Evolutionary conservation across 2,329 filamentous ascomycete species (phyloP).

Genomic region (Fusarium chuoi): DNA sequence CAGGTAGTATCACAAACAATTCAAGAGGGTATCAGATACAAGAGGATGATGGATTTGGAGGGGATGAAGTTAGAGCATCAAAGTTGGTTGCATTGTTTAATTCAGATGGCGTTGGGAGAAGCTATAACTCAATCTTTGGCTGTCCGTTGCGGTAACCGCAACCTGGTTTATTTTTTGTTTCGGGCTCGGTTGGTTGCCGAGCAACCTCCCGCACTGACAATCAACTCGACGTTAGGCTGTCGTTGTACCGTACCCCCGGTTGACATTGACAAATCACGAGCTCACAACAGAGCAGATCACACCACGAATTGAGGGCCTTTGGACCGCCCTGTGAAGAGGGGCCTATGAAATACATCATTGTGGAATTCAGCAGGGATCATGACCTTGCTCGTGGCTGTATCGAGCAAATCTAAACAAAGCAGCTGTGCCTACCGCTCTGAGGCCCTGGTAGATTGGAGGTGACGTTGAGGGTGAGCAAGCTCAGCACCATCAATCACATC

Average conservation of each 20-base stretch:
- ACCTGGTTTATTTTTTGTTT: conserved; percentile 45
- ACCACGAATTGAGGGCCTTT: conserved; percentile 34
- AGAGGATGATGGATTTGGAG: conserved; percentile 8
- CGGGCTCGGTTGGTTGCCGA: conserved; percentile 34
- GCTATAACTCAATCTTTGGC: conserved; percentile 30
- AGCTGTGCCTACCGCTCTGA: conserved; percentile 1
- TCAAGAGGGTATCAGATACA: conserved; percentile 9
- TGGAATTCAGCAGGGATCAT: conserved; percentile 29
- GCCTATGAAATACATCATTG: conserved; percentile 37
- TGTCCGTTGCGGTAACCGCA: conserved; percentile 17
- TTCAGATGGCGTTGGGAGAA: conserved; percentile 28
- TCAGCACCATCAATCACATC: conserved; percentile 11
- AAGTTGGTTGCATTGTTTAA: conserved; percentile 37
- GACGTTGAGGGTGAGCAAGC: conserved; percentile 21
- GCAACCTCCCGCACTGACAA: conserved; percentile 36
- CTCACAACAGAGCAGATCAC: conserved; percentile 41
- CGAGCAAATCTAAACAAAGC: conserved; percentile 10
- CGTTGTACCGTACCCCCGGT: conserved; percentile 22
- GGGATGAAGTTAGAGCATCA: conserved; percentile 32
- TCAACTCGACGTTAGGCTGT: conserved; percentile 23
- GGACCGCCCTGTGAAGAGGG: conserved; percentile 11
- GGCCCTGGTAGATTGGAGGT: conserved; percentile 4
- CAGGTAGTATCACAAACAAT: conserved; percentile 24
- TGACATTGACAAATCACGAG: conserved; percentile 33
- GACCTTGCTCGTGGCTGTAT: conserved; percentile 29